Base-by-base conservation (phyloP, 208 protist genomes). In the Wallacemonas rigidus region DNA sequence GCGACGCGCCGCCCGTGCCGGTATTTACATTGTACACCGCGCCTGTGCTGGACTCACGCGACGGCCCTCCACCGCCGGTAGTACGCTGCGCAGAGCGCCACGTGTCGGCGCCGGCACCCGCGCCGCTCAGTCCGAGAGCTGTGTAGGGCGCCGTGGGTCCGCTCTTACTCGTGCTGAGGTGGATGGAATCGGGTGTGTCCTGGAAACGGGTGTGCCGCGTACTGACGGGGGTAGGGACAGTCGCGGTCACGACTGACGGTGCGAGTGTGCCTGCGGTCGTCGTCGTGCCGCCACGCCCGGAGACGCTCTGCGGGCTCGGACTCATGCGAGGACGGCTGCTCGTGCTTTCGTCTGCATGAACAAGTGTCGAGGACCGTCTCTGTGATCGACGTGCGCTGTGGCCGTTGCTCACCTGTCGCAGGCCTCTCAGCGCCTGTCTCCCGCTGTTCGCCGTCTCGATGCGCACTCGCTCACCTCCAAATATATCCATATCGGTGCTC, bases 361-460 rank as follows among this genome's bases (percentile, higher is more conserved):
- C 45, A 26, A 26, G 26, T 26, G 0, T 26, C 26, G 26, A 26
- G 26, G 26, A 26, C 26, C 26, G 26, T 26, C 26, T 26, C 26
- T 26, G 26, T 26, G 26, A 26, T 26, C 26, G 26, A 26, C 26
- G 26, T 26, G 26, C 26, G 26, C 26, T 26, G 26, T 26, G 26
- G 26, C 26, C 26, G 26, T 26, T 26, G 26, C 26, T 26, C 26
- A 26, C 26, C 26, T 26, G 26, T 1, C 26, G 26, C 26, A 26
- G 0, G 26, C 26, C 26, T 26, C 26, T 26, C 26, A 26, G 26
- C 26, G 26, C 26, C 26, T 26, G 26, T 26, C 26, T 14, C 11
- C 47, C 51, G 1, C 56, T 62, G 56, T 62, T 62, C 35, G 56
- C 38, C 26, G 56, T 62, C 56, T 62, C 56, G 26, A 44, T 43